Evolutionary conservation across 495 filamentous ascomycete species (phyloP).

Genomic region (Rhypophila decipiens): DNA sequence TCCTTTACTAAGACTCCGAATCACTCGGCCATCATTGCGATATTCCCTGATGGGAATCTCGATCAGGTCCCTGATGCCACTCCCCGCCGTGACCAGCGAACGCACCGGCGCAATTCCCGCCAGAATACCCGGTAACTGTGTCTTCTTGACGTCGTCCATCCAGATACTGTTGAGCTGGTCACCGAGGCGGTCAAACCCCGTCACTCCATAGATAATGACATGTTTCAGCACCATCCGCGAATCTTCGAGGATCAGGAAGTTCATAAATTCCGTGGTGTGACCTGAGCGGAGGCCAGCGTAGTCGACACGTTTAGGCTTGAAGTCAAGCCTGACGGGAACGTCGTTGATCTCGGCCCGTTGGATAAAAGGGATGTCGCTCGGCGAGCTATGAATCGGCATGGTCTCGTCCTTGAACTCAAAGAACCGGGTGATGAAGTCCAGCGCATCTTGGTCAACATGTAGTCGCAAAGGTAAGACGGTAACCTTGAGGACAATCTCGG

Average conservation of each 20-base stretch:
- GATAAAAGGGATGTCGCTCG: constrained; percentile 76
- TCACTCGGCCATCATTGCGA: constrained; percentile 84
- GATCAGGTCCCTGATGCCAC: constrained; percentile 77
- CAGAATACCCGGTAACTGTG: constrained; percentile 83
- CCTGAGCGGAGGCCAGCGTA: constrained; percentile 92
- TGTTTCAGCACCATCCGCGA: constrained; percentile 81
- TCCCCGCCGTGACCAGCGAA: constrained; percentile 82
- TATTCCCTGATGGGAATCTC: constrained; percentile 90
- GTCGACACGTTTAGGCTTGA: constrained; percentile 96
- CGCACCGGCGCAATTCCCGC: constrained; percentile 86
- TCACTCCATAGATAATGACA: constrained; percentile 85
- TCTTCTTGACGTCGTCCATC: constrained; percentile 89
- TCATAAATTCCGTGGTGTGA: constrained; percentile 99
- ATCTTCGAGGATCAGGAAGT: constrained; percentile 89
- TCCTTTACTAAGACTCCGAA: constrained; percentile 87
- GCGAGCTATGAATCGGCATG: constrained; percentile 39
- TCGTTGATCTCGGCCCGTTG: constrained; percentile 84
- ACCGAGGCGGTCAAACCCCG: constrained; percentile 82
- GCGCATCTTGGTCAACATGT: constrained; percentile 95
- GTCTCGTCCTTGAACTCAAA: constrained; percentile 93
- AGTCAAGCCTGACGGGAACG: constrained; percentile 80
- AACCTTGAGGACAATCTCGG: constrained; percentile 83
- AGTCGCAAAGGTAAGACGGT: constrained; percentile 81
- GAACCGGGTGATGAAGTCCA: constrained; percentile 95
- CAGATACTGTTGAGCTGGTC: constrained; percentile 90